These are phyloP conservation scores for Podosphaera leucotricha DNA, from an alignment of 2,329 filamentous ascomycete species.

Conservation along the genomic window DNA sequence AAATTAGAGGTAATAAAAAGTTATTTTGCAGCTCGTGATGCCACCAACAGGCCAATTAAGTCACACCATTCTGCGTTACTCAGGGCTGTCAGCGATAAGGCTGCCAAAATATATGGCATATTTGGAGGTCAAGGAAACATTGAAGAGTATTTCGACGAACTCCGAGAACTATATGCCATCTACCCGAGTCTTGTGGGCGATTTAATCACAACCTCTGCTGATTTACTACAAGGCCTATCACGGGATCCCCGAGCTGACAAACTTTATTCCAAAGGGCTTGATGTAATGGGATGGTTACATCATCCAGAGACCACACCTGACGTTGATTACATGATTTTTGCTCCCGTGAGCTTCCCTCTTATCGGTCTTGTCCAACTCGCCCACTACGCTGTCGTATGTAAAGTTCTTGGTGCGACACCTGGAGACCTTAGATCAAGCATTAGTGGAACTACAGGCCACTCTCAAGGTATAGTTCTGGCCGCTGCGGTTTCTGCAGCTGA, in stretches of 20 bases:
- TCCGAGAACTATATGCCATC: constrained; percentile 72
- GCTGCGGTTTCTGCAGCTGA: constrained; percentile 76
- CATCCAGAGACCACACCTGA: constrained; percentile 78
- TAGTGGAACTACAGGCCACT: constrained; percentile 80
- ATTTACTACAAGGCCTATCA: constrained; percentile 67
- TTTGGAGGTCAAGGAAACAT: constrained; percentile 98
- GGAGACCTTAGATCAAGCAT: constrained; percentile 70
- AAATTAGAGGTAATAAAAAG: constrained; percentile 72
- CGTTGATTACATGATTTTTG: constrained; percentile 79
- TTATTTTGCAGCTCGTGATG: constrained; percentile 77
- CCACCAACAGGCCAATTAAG: constrained; percentile 66
- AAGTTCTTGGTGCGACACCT: constrained; percentile 70
- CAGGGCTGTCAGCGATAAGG: constrained; percentile 62
- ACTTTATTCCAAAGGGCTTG: constrained; percentile 89
- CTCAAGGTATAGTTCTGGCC: constrained; percentile 84
- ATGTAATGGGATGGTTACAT: constrained; percentile 83
- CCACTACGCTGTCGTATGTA: constrained; percentile 87
- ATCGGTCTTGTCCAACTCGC: constrained; percentile 92
- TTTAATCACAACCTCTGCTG: constrained; percentile 56
- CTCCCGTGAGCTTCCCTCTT: constrained; percentile 83
- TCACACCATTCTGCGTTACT: constrained; percentile 84
- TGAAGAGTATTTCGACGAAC: constrained; percentile 97
- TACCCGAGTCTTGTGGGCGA: constrained; percentile 82
- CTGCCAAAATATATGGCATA: constrained; percentile 73
- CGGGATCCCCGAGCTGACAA: constrained; percentile 74